These are phyloP conservation scores for Cyberlindnera japonica DNA, from an alignment of 805 yeast genomes.

Conservation along the genomic window DNA sequence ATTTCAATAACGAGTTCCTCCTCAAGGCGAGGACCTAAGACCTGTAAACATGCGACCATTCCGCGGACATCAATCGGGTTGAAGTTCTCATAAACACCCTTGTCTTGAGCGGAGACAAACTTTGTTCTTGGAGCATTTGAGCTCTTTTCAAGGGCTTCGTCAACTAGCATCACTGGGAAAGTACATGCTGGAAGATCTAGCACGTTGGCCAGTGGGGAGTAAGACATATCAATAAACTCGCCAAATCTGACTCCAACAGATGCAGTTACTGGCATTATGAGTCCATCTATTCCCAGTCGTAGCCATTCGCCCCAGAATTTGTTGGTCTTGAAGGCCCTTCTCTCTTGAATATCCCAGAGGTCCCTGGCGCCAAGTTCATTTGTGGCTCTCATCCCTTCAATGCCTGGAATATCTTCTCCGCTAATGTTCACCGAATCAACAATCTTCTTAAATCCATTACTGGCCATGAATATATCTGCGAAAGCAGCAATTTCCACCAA, in stretches of 20 bases:
- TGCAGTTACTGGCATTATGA: constrained; percentile 49
- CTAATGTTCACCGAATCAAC: constrained; percentile 31
- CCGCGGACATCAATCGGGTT: constrained; percentile 3
- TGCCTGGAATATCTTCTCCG: constrained; percentile 39
- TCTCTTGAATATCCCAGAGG: constrained; percentile 40
- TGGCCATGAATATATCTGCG: constrained; percentile 32
- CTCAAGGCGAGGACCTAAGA: constrained; percentile 21
- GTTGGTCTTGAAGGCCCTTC: constrained; percentile 35
- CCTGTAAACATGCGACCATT: constrained; percentile 17
- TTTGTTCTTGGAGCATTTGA: not conserved
- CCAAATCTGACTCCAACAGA: constrained; percentile 33
- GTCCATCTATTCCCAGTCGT: constrained; percentile 41
- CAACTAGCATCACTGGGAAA: constrained; percentile 49
- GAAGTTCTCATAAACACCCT: constrained; percentile 39
- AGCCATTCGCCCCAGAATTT: constrained; percentile 42
- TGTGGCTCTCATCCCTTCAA: constrained; percentile 34
- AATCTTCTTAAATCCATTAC: constrained; percentile 38
- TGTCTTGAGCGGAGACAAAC: constrained; percentile 1
- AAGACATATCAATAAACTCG: constrained; percentile 42
- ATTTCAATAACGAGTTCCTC: constrained; percentile 23
- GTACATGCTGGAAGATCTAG: constrained; percentile 54
- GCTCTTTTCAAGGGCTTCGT: constrained; percentile 35
- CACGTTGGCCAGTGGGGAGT: constrained; percentile 54
- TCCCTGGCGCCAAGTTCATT: constrained; percentile 35
- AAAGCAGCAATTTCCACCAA: constrained; percentile 32